A percentile compares a stretch with the other conserved stretches of the same genome.
phyloP scores from a whole-genome alignment of 2,329 filamentous ascomycete species.

The Whalleya microplaca region DNA sequence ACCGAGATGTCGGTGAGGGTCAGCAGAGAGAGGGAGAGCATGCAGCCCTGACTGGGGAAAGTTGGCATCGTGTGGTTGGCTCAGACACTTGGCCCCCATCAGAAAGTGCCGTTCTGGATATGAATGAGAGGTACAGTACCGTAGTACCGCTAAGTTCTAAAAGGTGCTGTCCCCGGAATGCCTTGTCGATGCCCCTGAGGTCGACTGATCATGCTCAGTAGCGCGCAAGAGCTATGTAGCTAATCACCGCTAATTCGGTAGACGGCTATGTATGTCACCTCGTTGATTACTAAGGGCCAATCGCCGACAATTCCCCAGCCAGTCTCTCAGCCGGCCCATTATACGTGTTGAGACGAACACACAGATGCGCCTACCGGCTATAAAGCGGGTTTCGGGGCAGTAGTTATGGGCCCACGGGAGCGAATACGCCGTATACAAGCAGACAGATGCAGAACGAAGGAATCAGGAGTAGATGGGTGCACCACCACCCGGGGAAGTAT shows the following conservation, averaged over 20 bases:
- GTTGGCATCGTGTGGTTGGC: conserved; percentile 10
- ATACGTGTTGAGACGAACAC: background rate
- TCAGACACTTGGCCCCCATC: conserved; percentile 3
- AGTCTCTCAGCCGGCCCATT: background rate
- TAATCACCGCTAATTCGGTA: conserved; percentile 4
- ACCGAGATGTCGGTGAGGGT: conserved; percentile 11
- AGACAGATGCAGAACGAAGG: background rate
- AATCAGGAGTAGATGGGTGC: background rate
- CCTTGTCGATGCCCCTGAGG: conserved; percentile 5
- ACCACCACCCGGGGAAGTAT: too few species aligned
- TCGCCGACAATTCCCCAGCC: conserved; percentile 10
- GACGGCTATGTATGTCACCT: conserved; percentile 1
- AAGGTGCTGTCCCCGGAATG: too few species aligned
- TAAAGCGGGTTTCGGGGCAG: background rate
- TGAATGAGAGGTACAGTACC: conserved; percentile 3
- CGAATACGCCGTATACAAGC: background rate
- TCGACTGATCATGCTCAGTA: conserved; percentile 1
- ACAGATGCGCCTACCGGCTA: background rate
- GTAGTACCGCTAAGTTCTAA: too few species aligned
- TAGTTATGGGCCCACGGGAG: background rate
- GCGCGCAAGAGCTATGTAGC: background rate
- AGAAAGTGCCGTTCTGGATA: conserved; percentile 7
- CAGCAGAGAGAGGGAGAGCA: conserved; percentile 6
- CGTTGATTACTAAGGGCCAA: conserved; percentile 3
- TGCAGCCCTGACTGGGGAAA: conserved; percentile 1